phyloP scores from a whole-genome alignment of 305 asterid species.

The Plantago coronopus region DNA sequence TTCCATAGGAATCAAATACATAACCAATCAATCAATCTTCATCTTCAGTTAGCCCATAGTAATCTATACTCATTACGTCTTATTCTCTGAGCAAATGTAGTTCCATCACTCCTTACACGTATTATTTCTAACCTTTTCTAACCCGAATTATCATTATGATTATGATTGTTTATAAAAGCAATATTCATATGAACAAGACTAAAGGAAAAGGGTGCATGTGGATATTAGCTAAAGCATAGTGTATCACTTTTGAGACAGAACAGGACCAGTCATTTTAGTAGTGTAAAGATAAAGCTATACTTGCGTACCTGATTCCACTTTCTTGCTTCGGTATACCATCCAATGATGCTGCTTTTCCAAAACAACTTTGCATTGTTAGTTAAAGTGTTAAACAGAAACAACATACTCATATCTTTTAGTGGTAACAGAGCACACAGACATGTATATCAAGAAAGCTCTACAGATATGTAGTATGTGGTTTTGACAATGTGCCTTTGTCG shows the following conservation, averaged over 20 bases:
- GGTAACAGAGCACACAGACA: too few species aligned
- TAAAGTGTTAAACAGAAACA: not conserved
- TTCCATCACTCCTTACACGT: conserved; percentile 13
- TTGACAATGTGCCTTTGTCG: too few species aligned
- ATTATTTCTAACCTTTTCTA: conserved; percentile 3
- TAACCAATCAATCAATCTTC: conserved; percentile 6
- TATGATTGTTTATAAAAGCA: not conserved
- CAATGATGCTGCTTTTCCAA: conserved; percentile 55
- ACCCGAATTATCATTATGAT: conserved; percentile 1
- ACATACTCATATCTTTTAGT: not conserved
- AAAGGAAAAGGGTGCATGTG: conserved; percentile 14
- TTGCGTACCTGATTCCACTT: conserved; percentile 84
- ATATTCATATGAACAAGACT: not conserved
- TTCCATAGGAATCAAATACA: conserved; percentile 1
- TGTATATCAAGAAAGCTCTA: too few species aligned
- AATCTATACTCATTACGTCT: not conserved
- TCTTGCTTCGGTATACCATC: conserved; percentile 83
- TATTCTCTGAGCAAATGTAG: not conserved
- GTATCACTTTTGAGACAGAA: conserved; percentile 17
- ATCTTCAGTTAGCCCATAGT: not conserved
- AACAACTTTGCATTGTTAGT: not conserved
- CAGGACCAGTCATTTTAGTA: conserved; percentile 8
- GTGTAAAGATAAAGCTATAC: conserved; percentile 23
- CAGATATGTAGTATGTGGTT: too few species aligned
- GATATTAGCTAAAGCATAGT: conserved; percentile 18